Percentiles rank a stretch among this genome's conserved stretches.
These are phyloP conservation scores for Entophlyctis luteolus DNA, from an alignment of 192 early-diverging fungal genomes.

Conservation along the genomic window DNA sequence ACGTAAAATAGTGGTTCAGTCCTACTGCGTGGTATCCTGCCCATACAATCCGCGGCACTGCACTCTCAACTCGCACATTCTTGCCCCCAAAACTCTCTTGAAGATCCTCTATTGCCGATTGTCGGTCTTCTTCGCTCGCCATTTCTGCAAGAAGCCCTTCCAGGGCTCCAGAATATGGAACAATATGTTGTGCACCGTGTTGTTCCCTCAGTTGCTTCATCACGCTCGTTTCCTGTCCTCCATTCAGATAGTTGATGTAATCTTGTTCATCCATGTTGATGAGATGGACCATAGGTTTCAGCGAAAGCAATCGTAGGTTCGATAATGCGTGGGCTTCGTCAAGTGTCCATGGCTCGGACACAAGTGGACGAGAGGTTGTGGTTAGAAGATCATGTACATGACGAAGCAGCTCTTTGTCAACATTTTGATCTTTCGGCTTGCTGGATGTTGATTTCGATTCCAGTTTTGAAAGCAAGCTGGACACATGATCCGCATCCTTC, in stretches of 20 bases:
- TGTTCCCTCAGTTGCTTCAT: constrained; percentile 61
- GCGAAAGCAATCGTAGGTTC: constrained; percentile 74
- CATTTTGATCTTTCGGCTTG: no score
- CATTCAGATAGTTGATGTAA: constrained; percentile 44
- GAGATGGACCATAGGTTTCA: constrained; percentile 84
- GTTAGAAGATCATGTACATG: constrained; percentile 9
- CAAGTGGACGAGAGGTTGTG: background rate
- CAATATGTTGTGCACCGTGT: constrained; percentile 43
- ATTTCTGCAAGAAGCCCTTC: constrained; percentile 60
- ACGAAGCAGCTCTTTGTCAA: constrained; percentile 1
- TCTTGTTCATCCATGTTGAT: constrained; percentile 79
- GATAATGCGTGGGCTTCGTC: constrained; percentile 89
- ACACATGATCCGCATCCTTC: constrained; percentile 23
- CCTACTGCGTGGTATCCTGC: constrained; percentile 82
- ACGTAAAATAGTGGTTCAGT: constrained; percentile 91
- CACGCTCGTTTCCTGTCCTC: constrained; percentile 70
- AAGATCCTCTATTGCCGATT: constrained; percentile 33
- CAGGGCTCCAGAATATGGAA: constrained; percentile 80
- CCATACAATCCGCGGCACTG: constrained; percentile 85
- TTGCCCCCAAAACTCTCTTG: constrained; percentile 48
- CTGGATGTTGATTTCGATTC: background rate
- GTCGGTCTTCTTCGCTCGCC: constrained; percentile 53
- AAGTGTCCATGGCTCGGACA: constrained; percentile 64
- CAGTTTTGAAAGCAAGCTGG: background rate
- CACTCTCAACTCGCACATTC: constrained; percentile 44